Evolutionary conservation across 805 yeast species (phyloP).

Genomic region (Starmera pachycereana): DNA sequence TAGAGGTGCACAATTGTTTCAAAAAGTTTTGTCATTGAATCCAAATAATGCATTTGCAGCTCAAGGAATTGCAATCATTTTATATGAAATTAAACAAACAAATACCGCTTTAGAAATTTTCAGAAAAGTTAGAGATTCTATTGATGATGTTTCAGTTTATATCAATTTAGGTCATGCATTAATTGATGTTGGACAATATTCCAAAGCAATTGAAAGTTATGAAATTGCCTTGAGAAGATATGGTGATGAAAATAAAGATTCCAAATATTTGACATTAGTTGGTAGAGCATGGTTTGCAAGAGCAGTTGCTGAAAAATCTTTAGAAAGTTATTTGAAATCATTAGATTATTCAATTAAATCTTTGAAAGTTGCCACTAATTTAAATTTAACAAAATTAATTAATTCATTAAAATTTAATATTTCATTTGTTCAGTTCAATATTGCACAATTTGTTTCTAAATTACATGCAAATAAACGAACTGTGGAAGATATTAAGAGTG

Average conservation of each 20-base stretch:
- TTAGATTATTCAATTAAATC: conserved; percentile 57
- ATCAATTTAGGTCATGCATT: conserved; percentile 84
- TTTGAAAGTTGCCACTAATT: conserved; percentile 22
- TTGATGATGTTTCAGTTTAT: conserved; percentile 74
- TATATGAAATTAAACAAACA: conserved; percentile 73
- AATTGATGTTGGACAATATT: conserved; percentile 69
- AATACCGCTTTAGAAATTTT: conserved; percentile 77
- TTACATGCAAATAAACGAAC: conserved; percentile 48
- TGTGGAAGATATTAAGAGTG: conserved; percentile 46
- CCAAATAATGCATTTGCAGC: conserved; percentile 89
- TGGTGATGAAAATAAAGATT: conserved; percentile 47
- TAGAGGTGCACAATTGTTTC: conserved; percentile 86
- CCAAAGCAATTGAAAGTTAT: conserved; percentile 83
- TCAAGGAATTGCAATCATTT: conserved; percentile 90
- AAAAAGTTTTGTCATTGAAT: conserved; percentile 80
- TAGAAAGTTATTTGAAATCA: conserved; percentile 49
- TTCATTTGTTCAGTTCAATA: conserved; percentile 76
- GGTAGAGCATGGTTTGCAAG: conserved; percentile 86
- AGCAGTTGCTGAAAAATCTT: conserved; percentile 57
- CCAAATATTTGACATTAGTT: conserved; percentile 57
- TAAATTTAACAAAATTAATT: conserved; percentile 25
- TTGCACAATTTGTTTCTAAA: conserved; percentile 74
- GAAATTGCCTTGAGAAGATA: conserved; percentile 66
- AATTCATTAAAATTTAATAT: conserved; percentile 60
- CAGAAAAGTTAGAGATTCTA: conserved; percentile 81